Evolutionary conservation across 225 moss, liverwort and hornwort species (phyloP).

Genomic region (Climacium dendroides): DNA sequence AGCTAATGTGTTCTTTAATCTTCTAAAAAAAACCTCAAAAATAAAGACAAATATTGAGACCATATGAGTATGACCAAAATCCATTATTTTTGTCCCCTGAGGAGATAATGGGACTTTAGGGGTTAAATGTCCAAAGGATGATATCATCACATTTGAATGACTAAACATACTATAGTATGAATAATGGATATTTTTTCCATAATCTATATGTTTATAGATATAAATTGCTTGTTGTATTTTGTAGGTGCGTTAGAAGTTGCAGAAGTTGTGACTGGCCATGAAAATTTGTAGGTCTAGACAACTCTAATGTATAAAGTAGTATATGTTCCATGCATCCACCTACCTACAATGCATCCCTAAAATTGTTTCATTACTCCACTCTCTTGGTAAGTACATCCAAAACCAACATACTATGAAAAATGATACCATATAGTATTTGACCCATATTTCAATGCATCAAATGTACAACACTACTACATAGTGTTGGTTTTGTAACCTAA

Average conservation of each 20-base stretch:
- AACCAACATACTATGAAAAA: too few relatives aligned
- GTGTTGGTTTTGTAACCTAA: neutral
- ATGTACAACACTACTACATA: neutral
- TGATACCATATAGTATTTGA: too few relatives aligned
- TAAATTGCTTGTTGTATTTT: neutral
- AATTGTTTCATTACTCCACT: neutral
- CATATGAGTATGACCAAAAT: too few relatives aligned
- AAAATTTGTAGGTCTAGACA: neutral
- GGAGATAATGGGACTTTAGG: too few relatives aligned
- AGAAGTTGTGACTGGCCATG: neutral
- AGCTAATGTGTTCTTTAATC: too few relatives aligned
- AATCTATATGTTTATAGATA: neutral
- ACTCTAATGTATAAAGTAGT: fast-evolving
- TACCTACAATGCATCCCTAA: fast-evolving
- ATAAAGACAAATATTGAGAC: too few relatives aligned
- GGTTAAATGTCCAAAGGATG: too few relatives aligned
- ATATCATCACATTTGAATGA: neutral
- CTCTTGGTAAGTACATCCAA: too few relatives aligned
- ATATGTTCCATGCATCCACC: fast-evolving
- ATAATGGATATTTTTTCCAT: neutral
- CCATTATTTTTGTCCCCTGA: too few relatives aligned
- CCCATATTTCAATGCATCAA: neutral
- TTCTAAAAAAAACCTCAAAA: too few relatives aligned
- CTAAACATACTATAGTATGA: neutral
- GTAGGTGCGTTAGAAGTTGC: fast-evolving